Evolutionary conservation across 2,329 filamentous ascomycete species (phyloP).

Genomic region (Aspergillus udagawae): DNA sequence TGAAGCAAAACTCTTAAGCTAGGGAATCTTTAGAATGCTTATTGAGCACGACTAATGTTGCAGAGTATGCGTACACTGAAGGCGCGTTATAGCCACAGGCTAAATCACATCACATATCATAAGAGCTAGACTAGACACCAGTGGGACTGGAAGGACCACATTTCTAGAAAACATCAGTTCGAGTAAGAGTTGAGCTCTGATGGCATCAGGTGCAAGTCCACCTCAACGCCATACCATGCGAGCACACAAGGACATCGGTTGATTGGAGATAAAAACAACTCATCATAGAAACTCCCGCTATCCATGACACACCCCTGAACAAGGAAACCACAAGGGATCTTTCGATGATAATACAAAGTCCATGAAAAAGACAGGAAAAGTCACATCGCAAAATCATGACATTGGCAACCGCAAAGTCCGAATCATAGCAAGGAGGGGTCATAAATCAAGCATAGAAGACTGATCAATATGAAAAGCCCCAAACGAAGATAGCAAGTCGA

Average conservation of each 20-base stretch:
- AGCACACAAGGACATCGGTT: constrained; percentile 6
- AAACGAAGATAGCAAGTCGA: not conserved
- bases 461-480: constrained; percentile 15
- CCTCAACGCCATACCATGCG: constrained; percentile 15
- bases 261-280: not conserved
- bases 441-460: not conserved
- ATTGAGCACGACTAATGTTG: not conserved
- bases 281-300: not conserved
- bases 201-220: not conserved
- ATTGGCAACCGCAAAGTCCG: not conserved
- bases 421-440: not conserved
- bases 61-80: not conserved
- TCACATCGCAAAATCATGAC: not conserved
- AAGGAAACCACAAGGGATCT: not conserved
- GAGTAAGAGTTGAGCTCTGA: not conserved
- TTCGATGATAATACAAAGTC: not conserved
- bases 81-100: not conserved
- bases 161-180: not conserved
- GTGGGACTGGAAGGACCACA: not conserved
- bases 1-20: constrained; percentile 41
- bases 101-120: not conserved
- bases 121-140: not conserved
- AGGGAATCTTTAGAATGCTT: constrained; percentile 8
- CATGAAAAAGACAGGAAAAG: not conserved
- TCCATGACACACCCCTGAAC: not conserved